Percentiles rank a stretch among this genome's conserved stretches.
phyloP scores from a whole-genome alignment of 2,329 filamentous ascomycete species.

The Chrysosphaeria jannelii region DNA sequence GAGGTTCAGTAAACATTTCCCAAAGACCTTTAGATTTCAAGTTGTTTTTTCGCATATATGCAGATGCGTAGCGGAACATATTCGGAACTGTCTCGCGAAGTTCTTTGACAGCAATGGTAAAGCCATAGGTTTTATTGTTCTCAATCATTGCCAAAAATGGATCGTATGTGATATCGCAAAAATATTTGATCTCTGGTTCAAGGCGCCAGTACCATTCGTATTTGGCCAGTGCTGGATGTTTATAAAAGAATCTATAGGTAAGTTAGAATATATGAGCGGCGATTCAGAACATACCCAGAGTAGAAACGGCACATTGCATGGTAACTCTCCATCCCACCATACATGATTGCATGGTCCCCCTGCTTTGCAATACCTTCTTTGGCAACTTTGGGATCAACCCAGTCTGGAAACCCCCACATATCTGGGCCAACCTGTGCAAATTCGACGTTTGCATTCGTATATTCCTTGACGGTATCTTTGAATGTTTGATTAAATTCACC shows the following conservation, averaged over 20 bases:
- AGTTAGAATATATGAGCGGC: no score
- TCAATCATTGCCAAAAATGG: conserved; percentile 89
- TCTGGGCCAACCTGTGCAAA: conserved; percentile 76
- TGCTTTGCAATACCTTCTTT: conserved; percentile 93
- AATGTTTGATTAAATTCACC: conserved; percentile 90
- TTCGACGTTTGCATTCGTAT: conserved; percentile 67
- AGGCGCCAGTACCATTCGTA: conserved; percentile 99
- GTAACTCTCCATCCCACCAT: conserved; percentile 93
- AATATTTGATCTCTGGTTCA: conserved; percentile 98
- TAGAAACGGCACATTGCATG: conserved; percentile 99
- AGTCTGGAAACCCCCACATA: conserved; percentile 93
- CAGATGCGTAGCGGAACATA: conserved; percentile 94
- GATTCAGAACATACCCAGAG: conserved; percentile 71
- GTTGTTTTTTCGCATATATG: conserved; percentile 82
- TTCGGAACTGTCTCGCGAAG: conserved; percentile 93
- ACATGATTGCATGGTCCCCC: conserved; percentile 94
- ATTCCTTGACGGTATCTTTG: conserved; percentile 61
- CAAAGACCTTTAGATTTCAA: conserved; percentile 74
- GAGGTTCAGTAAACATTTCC: conserved; percentile 93
- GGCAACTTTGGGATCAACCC: conserved; percentile 79
- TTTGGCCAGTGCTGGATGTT: conserved; percentile 76
- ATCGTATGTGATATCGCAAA: conserved; percentile 98
- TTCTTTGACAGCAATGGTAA: conserved; percentile 96
- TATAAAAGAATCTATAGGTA: conserved; percentile 76
- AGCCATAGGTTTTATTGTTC: conserved; percentile 90